Base-by-base conservation (phyloP, 306 rosid species). In the Hylodesmum podocarpum region DNA sequence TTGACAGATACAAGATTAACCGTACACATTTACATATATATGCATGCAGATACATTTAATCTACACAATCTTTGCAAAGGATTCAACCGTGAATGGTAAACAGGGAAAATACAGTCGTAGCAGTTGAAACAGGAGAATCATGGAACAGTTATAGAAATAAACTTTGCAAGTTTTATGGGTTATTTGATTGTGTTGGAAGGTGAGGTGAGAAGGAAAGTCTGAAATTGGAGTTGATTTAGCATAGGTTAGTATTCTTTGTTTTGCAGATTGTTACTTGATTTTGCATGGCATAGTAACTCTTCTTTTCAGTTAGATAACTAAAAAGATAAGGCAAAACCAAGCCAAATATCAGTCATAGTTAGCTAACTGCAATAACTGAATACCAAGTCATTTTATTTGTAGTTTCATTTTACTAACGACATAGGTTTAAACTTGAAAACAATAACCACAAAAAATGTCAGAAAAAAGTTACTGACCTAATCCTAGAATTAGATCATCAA, bases 1-100 rank as follows among this genome's bases (percentile, higher is more conserved):
- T 33, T 25, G 14, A 22, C 64, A 73, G n/a, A 70, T 59, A 61
- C 76, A 21, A 66, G 72, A 72, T 55, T 46, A 78, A 34, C 19
- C 11, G 8, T 39, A 44, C 22, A 16, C 11, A 40, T 24, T 64
- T 13, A 44, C 14, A 40, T 14, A 24, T 4, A n/a, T n/a, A n/a
- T n/a, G n/a, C 16, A 74, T 43, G 29, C 18, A 43, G 8, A 62
- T 28, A 13, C 12, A 49, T 58, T 25, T 8, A 16, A 76, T 22
- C 25, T 51, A 18, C n/a, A 12, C 18, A 19, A 21, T 22, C 19
- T 65, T 55, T 14, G 27, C 54, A 61, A 28, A 27, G 33, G 4
- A 78, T 18, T 24, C 18, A 12, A 53, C 33, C 3, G 8, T 54
- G 5, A 16, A 82, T 12, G 33, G 1, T 37, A 77, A 62, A 39